Conservation (phyloP, 768 basidiomycete species). For the Lactifluus volemus region DNA sequence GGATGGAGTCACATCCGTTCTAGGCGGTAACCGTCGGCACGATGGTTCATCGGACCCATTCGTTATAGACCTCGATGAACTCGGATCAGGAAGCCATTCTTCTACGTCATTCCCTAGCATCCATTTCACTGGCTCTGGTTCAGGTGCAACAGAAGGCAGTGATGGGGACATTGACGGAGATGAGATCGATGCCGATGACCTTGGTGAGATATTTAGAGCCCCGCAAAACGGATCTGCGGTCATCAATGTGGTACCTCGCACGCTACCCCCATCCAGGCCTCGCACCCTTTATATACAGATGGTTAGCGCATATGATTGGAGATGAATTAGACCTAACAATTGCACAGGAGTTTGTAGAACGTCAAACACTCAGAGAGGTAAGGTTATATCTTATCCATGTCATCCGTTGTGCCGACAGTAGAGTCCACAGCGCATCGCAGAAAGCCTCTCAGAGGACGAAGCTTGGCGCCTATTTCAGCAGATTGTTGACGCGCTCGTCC, state of each 20-base stretch:
- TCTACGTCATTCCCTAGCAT: slow-evolving; percentile 76
- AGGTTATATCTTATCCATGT: slow-evolving; percentile 10
- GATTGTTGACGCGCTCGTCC: slow-evolving; percentile 80
- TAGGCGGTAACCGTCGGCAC: slow-evolving; percentile 29
- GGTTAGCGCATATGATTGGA: slow-evolving; percentile 36
- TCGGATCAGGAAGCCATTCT: slow-evolving; percentile 40
- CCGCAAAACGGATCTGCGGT: slow-evolving; percentile 3
- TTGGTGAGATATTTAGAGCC: slow-evolving; percentile 22
- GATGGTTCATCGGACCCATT: slow-evolving; percentile 39
- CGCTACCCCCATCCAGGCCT: slow-evolving; percentile 1
- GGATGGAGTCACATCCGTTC: slow-evolving; percentile 50
- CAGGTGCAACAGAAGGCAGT: slow-evolving; percentile 35
- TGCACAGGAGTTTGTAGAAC: slow-evolving; percentile 76
- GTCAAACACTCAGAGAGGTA: slow-evolving; percentile 84
- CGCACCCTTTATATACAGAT: slow-evolving; percentile 90
- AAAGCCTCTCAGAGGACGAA: slow-evolving; percentile 75
- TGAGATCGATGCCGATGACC: slow-evolving; percentile 26
- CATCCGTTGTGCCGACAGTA: neutral
- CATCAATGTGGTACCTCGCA: slow-evolving; percentile 13
- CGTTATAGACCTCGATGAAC: slow-evolving; percentile 55
- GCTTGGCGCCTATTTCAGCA: slow-evolving; percentile 88
- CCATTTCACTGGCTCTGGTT: slow-evolving; percentile 46
- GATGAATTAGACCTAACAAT: slow-evolving; percentile 7
- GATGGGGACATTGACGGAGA: slow-evolving; percentile 36
- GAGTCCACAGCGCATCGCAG: slow-evolving; percentile 53